A percentile compares a stretch with the other conserved stretches of the same genome.
Evolutionary conservation across 306 rosid genomes (phyloP).

Genomic region (Vigna hirtella): DNA sequence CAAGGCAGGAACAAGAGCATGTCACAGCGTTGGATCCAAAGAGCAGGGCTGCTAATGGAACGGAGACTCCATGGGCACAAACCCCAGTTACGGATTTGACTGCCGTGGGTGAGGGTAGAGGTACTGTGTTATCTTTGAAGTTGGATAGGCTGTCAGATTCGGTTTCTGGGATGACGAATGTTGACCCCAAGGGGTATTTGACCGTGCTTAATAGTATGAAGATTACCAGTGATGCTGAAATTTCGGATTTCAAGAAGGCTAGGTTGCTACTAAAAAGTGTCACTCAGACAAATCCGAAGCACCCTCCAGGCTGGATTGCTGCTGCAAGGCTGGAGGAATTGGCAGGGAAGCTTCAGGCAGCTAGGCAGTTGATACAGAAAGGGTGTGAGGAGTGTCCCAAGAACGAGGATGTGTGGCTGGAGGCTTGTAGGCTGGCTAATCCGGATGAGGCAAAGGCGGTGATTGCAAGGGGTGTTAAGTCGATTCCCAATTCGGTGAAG

Average conservation of each 20-base stretch:
- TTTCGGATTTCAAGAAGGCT: constrained; percentile 86
- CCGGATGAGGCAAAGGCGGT: constrained; percentile 91
- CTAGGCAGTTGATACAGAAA: constrained; percentile 77
- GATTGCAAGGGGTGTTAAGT: constrained; percentile 80
- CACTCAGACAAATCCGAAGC: constrained; percentile 84
- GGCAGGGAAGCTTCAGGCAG: constrained; percentile 86
- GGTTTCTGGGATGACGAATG: constrained; percentile 77
- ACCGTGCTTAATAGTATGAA: constrained; percentile 88
- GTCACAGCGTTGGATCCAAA: constrained; percentile 88
- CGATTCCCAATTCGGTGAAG: constrained; percentile 83
- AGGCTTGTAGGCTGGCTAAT: constrained; percentile 86
- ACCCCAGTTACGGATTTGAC: constrained; percentile 95
- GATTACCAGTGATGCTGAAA: constrained; percentile 89
- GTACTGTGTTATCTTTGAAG: constrained; percentile 81
- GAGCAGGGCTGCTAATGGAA: constrained; percentile 73
- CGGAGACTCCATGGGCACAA: constrained; percentile 85
- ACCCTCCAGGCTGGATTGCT: constrained; percentile 93
- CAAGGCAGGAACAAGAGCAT: constrained; percentile 91
- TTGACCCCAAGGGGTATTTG: constrained; percentile 83
- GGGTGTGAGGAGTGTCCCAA: constrained; percentile 94
- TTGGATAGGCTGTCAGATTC: constrained; percentile 87
- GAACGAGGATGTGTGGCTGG: constrained; percentile 93
- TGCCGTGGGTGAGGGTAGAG: constrained; percentile 92
- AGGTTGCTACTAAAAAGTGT: constrained; percentile 87
- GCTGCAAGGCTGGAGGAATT: constrained; percentile 91